Base-by-base conservation (phyloP, 2,329 filamentous ascomycete species). In the Cladosporium halotolerans region DNA sequence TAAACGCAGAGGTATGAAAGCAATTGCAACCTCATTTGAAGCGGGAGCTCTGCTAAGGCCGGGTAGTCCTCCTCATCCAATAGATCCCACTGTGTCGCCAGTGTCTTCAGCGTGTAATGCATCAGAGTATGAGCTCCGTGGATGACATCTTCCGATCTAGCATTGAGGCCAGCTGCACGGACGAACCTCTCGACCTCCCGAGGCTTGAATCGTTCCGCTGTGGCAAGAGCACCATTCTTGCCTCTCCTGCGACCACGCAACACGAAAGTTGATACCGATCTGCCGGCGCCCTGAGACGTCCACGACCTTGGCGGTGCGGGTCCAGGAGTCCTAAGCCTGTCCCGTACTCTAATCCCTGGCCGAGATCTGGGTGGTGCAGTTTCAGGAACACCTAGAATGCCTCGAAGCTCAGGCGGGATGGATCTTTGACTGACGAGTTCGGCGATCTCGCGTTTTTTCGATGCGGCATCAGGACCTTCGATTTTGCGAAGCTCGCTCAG, bases 1-100 rank as follows among this genome's bases (percentile, higher is more conserved):
- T 80, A 80, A 11, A 73, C 63, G 4, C 75, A 72, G 31, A 84
- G 61, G 63, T 84, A 84, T 58, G 76, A 80, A 19, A 85, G 62
- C 33, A 85, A 58, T 1, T 73, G 65, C 56, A 77, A 68, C 58
- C 81, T 81, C 5, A 82, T 60, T 39, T 72, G 70, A 13, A 71
- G 66, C 0, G 81, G 79, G 10, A 84, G 60, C 3, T 76, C 69
- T 2, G 72, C 69, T 2, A 85, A 65, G 46, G 78, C 79, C 14
- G 76, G 68, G 52, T 78, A 75, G 59, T 84, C 80, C 57, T 82
- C 81, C 48, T 78, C 73, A 23, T 78, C 65, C 56, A 84, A 75
- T 66, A 76, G 75, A 9, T 72, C 65, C 81, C 81, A 85, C 19
- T 81, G 73, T 19, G 66, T 60, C 2, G 80, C 79, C 60, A 84